Conservation (phyloP, 164 flowering plant species). For the Vitis vinifera region ASM3070453v1 NC_081807.1:2592501-2593000, state of each 20-base stretch:
- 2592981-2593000: no score
- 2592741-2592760: conserved; percentile 82
- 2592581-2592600: no score
- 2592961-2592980: no score
- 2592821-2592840: conserved; percentile 53
- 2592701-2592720: conserved; percentile 90
- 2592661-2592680: conserved; percentile 34
- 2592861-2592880: conserved; percentile 78
- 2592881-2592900: conserved; percentile 79
- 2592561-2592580: no score
- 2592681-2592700: conserved; percentile 81
- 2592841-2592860: conserved; percentile 60
- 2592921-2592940: neutral
- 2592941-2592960: no score
- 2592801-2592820: no score
- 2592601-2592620: neutral
- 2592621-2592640: no score
- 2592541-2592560: no score
- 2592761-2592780: neutral
- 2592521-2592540: no score
- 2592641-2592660: neutral
- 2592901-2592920: conserved; percentile 60
- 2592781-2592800: neutral
- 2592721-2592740: conserved; percentile 85
- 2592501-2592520: no score